These are phyloP conservation scores for Starmera pachycereana DNA, from an alignment of 805 yeast species.

Conservation along the genomic window DNA sequence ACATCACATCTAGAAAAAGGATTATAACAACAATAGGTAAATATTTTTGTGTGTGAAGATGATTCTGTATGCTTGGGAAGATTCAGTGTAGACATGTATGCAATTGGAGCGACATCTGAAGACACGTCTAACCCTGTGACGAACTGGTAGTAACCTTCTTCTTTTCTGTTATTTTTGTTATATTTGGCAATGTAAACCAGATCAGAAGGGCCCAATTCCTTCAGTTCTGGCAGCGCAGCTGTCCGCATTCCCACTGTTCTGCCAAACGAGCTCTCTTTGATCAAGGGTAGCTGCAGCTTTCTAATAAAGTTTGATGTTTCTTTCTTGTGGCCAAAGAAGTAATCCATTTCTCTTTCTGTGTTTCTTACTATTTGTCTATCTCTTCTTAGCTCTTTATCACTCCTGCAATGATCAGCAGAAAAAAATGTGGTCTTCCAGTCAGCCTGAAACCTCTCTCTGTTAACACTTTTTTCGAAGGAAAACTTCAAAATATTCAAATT, in stretches of 20 bases:
- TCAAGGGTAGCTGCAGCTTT: constrained; percentile 2
- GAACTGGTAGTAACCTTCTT: constrained; percentile 40
- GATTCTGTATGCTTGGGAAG: constrained; percentile 12
- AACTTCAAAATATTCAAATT: too few relatives aligned
- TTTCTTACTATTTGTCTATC: background rate
- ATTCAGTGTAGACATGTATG: constrained; percentile 31
- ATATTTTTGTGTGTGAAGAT: constrained; percentile 18
- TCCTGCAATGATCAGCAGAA: too few relatives aligned
- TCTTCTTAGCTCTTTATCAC: background rate
- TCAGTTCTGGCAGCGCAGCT: constrained; percentile 25
- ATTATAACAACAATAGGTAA: constrained; percentile 62
- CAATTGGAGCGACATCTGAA: constrained; percentile 34
- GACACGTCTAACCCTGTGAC: constrained; percentile 38
- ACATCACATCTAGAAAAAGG: constrained; percentile 61
- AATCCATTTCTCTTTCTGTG: too few relatives aligned
- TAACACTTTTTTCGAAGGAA: too few relatives aligned
- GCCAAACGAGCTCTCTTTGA: constrained; percentile 38
- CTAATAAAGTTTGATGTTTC: too few relatives aligned
- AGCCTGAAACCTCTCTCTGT: too few relatives aligned
- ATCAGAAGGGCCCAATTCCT: constrained; percentile 69
- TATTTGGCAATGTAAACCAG: constrained; percentile 39
- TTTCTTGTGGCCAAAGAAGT: too few relatives aligned
- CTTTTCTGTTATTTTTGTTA: constrained; percentile 22
- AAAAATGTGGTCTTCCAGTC: too few relatives aligned
- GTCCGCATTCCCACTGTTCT: constrained; percentile 45